Conservation (phyloP, 805 yeast species). For the Candida tibetensis region DNA sequence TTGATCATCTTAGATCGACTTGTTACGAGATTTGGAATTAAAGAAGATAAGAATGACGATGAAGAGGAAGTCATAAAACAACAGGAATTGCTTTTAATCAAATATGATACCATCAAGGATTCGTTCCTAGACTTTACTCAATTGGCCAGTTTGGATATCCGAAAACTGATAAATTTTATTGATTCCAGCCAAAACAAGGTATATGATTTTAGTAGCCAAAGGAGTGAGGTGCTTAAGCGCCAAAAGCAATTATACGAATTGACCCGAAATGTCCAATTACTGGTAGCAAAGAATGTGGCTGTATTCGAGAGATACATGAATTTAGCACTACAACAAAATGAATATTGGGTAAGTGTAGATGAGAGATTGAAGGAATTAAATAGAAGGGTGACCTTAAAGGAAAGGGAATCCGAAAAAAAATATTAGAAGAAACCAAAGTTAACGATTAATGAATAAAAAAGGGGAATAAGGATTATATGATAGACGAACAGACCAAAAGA, state of each 20-base stretch:
- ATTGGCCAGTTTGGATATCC: slow-evolving; percentile 22
- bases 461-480: too few species aligned
- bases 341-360: slow-evolving; percentile 27
- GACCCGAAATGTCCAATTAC: slow-evolving; percentile 17
- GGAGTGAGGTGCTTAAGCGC: slow-evolving; percentile 5
- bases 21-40: slow-evolving; percentile 16
- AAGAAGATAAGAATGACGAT: background rate
- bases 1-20: slow-evolving; percentile 17
- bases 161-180: slow-evolving; percentile 17
- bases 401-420: background rate
- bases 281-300: slow-evolving; percentile 28
- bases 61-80: slow-evolving; percentile 3
- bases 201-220: slow-evolving; percentile 15
- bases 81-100: slow-evolving; percentile 20
- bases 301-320: slow-evolving; percentile 26
- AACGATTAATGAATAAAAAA: too few species aligned
- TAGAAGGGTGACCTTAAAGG: background rate
- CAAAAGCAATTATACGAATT: slow-evolving; percentile 13
- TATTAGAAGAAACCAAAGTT: too few species aligned
- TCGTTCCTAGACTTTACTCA: slow-evolving; percentile 20
- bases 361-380: slow-evolving; percentile 9
- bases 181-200: slow-evolving; percentile 15
- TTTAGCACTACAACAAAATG: slow-evolving; percentile 21
- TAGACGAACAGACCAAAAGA: too few species aligned
- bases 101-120: slow-evolving; percentile 18